phyloP scores from a whole-genome alignment of 805 yeast species.

The Suhomyces sp. region DNA sequence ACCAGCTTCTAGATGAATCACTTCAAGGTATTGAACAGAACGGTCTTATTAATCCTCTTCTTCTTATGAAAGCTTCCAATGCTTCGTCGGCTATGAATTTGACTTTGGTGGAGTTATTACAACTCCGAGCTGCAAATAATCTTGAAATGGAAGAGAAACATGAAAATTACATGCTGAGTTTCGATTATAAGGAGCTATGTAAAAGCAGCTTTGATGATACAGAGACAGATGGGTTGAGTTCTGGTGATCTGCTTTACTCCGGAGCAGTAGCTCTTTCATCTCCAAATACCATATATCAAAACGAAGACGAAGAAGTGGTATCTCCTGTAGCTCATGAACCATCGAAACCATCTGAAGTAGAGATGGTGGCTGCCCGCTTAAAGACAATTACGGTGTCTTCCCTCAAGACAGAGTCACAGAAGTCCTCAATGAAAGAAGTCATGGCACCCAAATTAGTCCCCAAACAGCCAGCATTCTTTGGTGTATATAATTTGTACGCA shows the following conservation, averaged over 20 bases:
- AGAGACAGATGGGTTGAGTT: background rate
- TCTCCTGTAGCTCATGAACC: background rate
- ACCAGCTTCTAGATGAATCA: background rate
- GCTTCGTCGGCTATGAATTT: background rate
- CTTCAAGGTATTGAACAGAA: background rate
- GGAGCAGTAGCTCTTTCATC: background rate
- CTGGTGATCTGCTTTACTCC: background rate
- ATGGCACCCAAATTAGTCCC: background rate
- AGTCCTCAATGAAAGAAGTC: background rate
- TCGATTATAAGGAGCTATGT: no score
- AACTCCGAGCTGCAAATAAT: background rate
- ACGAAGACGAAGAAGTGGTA: background rate
- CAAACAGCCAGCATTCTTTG: background rate
- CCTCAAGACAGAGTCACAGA: background rate
- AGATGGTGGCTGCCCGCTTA: background rate
- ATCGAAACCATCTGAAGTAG: background rate
- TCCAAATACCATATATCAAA: background rate
- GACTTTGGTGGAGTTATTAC: background rate
- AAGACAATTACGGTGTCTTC: background rate
- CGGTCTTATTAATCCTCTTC: background rate
- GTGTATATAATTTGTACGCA: background rate
- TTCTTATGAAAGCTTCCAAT: background rate
- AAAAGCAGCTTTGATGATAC: background rate
- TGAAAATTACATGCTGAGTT: background rate
- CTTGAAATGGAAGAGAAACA: background rate